Conservation (phyloP, 495 filamentous ascomycete species). For the Geopyxis carbonaria region DNA sequence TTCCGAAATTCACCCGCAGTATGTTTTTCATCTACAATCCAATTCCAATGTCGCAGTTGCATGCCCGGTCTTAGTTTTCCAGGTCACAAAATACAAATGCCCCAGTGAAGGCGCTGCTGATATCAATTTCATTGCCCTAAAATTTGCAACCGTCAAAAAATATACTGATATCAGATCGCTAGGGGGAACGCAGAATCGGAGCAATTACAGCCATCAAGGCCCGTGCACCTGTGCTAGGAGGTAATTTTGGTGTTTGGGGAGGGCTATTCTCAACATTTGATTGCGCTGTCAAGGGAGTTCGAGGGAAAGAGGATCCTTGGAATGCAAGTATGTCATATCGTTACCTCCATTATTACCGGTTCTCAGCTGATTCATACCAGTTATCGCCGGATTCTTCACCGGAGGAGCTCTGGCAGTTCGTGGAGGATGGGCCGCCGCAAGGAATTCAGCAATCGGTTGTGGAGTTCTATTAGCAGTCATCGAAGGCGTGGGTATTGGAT, state of each 20-base stretch:
- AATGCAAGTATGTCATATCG: conserved; percentile 58
- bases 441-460: conserved; percentile 91
- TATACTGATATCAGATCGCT: too few species aligned
- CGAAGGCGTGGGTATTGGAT: conserved; percentile 91
- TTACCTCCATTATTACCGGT: not conserved
- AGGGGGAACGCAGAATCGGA: conserved; percentile 89
- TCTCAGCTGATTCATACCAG: conserved; percentile 18
- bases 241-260: conserved; percentile 97
- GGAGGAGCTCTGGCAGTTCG: conserved; percentile 79
- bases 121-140: too few species aligned
- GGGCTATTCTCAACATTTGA: conserved; percentile 88
- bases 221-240: conserved; percentile 83
- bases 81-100: too few species aligned
- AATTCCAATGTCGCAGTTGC: too few species aligned
- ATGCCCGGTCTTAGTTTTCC: too few species aligned
- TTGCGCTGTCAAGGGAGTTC: conserved; percentile 88
- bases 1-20: conserved; percentile 55
- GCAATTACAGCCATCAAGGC: conserved; percentile 95
- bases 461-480: conserved; percentile 88
- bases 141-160: too few species aligned
- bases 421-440: conserved; percentile 71
- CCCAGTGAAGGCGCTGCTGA: too few species aligned
- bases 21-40: conserved; percentile 27
- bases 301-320: conserved; percentile 94
- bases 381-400: conserved; percentile 92